Base-by-base conservation (phyloP, 352 stramenopile genomes). In the Phytophthora cryptogea region DNA sequence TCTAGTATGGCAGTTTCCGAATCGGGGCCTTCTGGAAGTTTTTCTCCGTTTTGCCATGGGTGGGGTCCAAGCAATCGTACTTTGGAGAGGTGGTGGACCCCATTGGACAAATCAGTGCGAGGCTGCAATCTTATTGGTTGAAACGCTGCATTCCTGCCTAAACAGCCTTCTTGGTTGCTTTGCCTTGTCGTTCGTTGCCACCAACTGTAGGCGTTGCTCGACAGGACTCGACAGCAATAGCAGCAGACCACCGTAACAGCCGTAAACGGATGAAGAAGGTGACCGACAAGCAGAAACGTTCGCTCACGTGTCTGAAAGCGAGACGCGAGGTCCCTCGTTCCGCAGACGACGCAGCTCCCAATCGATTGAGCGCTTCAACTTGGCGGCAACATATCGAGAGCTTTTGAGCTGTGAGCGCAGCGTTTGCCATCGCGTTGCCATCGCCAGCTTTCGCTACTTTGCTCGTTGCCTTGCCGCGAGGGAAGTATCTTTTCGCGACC, bases 11-110 rank as follows among this genome's bases (percentile, higher is more conserved):
- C 0, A 9, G 64, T 76, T 76, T 56, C 52, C 13, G 1, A 54
- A 68, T 63, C 3, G 54, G 60, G 55, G 46, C 43, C 50, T 76
- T 76, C 68, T 68, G 66, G 68, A 76, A 76, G 68, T 73, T 73
- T 76, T 73, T 68, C 43, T 74, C 57, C 51, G 63, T 60, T 66
- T 67, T 54, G 50, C 42, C 30, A 17, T 47, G 43, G 43, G 47
- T 43, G 62, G 63, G 20, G 63, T 68, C 51, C 16, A 68, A 57
- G 27, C 41, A 37, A 32, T 57, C 60, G 63, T 16, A 70, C 59
- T 58, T 72, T 57, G 42, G 1, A 16, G 47, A 13, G 13, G 36
- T 10, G 13, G 20, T 28, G 54, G 6, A 48, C 33, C 26, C 16
- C 8, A 66, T 73, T 73, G 54, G 65, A 30, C 40, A 50, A 67